Conservation (phyloP, 192 early-diverging fungal species). For the Allomyces javanicus region DNA sequence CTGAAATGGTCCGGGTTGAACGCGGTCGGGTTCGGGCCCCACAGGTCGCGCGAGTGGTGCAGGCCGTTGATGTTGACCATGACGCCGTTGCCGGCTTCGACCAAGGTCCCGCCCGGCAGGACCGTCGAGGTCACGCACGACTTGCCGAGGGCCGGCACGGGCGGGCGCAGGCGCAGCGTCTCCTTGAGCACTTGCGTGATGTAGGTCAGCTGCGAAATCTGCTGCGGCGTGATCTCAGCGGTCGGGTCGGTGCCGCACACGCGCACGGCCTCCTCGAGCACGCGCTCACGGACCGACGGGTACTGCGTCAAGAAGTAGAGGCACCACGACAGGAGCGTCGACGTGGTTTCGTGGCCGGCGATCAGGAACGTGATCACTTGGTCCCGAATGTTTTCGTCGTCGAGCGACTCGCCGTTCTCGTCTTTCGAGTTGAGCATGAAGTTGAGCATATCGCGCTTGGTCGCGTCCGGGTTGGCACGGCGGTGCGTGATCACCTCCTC, state of each 20-base stretch:
- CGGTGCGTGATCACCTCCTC: slow-evolving; percentile 27
- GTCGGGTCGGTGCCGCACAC: slow-evolving; percentile 1
- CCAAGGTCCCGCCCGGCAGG: slow-evolving; percentile 19
- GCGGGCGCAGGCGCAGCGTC: slow-evolving; percentile 30
- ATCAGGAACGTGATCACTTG: slow-evolving; percentile 43
- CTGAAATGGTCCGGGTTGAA: slow-evolving; percentile 34
- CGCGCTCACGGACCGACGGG: slow-evolving; percentile 18
- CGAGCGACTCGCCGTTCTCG: slow-evolving; percentile 11
- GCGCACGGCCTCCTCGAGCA: slow-evolving; percentile 24
- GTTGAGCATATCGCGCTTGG: slow-evolving; percentile 24
- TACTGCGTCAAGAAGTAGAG: slow-evolving; percentile 21
- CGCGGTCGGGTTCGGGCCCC: slow-evolving; percentile 14
- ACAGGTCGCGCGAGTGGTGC: slow-evolving; percentile 23
- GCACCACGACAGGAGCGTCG: slow-evolving; percentile 27
- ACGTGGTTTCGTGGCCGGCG: slow-evolving; percentile 36
- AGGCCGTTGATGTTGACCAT: slow-evolving; percentile 13
- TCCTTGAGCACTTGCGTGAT: slow-evolving; percentile 32
- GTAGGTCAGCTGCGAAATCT: slow-evolving; percentile 22
- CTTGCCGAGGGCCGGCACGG: slow-evolving; percentile 19
- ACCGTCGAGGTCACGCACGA: slow-evolving; percentile 13
- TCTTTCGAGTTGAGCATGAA: slow-evolving; percentile 33
- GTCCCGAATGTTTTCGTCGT: slow-evolving; percentile 31
- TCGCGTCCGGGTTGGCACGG: slow-evolving; percentile 12
- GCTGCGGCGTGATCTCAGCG: slow-evolving; percentile 10
- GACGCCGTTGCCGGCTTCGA: slow-evolving; percentile 9